Evolutionary conservation across 2,329 filamentous ascomycete genomes (phyloP).

Genomic region (Didymella exigua): DNA sequence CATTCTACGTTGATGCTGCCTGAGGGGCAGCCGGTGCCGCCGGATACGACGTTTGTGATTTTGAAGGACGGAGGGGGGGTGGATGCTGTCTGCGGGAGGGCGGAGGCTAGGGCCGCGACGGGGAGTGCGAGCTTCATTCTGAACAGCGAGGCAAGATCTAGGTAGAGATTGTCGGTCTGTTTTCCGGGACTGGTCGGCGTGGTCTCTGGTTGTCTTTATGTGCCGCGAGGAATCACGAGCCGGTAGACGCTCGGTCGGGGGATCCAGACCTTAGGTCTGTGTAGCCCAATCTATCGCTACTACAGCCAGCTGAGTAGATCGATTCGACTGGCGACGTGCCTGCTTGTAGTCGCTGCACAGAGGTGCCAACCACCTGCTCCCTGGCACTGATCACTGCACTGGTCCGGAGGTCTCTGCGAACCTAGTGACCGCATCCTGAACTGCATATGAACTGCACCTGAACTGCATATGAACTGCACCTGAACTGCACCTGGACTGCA

Average conservation of each 20-base stretch:
- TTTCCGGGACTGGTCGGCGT: not conserved
- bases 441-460: not conserved
- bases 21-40: conserved; percentile 45
- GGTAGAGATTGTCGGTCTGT: not conserved
- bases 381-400: not conserved
- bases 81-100: conserved; percentile 7
- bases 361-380: not conserved
- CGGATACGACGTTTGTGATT: conserved; percentile 39
- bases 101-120: not conserved
- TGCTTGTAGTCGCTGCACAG: not conserved
- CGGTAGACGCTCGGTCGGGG: not conserved
- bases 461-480: not conserved
- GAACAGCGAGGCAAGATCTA: not conserved
- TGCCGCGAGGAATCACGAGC: not conserved
- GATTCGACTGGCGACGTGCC: not conserved
- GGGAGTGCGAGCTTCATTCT: not conserved
- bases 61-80: conserved; percentile 37
- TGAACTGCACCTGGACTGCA: not conserved
- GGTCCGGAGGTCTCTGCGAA: not conserved
- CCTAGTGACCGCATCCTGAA: not conserved
- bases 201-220: not conserved
- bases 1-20: conserved; percentile 44
- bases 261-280: conserved; percentile 1
- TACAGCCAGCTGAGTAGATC: conserved; percentile 1
- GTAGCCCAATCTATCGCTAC: conserved; percentile 6